Conservation (phyloP, 1,139 yeast species). For the Taiozyma onychis region DNA sequence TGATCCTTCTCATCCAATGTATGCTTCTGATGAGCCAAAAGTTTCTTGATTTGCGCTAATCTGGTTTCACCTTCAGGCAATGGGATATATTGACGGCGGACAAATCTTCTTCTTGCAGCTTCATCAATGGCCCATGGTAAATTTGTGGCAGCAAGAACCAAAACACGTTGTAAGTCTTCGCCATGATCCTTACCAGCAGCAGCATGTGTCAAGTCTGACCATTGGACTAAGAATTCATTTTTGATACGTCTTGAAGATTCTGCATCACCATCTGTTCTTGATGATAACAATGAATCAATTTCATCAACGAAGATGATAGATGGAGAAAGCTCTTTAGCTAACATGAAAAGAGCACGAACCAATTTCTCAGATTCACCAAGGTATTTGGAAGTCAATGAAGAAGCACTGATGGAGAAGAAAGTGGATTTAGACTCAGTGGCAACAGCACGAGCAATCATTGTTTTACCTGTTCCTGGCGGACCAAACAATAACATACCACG, state of each 20-base stretch:
- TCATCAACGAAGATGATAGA: conserved; percentile 95
- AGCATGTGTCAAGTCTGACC: conserved; percentile 92
- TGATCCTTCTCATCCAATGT: conserved; percentile 61
- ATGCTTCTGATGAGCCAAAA: conserved; percentile 73
- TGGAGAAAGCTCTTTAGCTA: conserved; percentile 86
- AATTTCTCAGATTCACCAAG: conserved; percentile 93
- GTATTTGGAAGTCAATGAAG: conserved; percentile 86
- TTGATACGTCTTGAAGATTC: conserved; percentile 90
- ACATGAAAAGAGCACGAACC: conserved; percentile 79
- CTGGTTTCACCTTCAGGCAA: conserved; percentile 87
- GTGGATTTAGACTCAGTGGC: conserved; percentile 96
- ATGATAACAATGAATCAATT: conserved; percentile 83
- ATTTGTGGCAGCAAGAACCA: conserved; percentile 93
- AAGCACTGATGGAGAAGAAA: conserved; percentile 87
- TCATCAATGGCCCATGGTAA: conserved; percentile 98
- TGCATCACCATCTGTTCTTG: conserved; percentile 85
- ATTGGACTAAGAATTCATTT: conserved; percentile 90
- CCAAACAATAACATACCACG: conserved; percentile 95
- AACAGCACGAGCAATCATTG: conserved; percentile 96
- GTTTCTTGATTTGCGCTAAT: conserved; percentile 60
- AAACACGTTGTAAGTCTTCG: conserved; percentile 67
- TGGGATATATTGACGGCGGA: conserved; percentile 89
- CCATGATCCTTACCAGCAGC: conserved; percentile 70
- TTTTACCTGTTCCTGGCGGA: conserved; percentile 98
- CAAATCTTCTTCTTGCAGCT: conserved; percentile 95